These are phyloP conservation scores for Pythium rishiriense DNA, from an alignment of 352 stramenopile genomes.

Conservation along the genomic window DNA sequence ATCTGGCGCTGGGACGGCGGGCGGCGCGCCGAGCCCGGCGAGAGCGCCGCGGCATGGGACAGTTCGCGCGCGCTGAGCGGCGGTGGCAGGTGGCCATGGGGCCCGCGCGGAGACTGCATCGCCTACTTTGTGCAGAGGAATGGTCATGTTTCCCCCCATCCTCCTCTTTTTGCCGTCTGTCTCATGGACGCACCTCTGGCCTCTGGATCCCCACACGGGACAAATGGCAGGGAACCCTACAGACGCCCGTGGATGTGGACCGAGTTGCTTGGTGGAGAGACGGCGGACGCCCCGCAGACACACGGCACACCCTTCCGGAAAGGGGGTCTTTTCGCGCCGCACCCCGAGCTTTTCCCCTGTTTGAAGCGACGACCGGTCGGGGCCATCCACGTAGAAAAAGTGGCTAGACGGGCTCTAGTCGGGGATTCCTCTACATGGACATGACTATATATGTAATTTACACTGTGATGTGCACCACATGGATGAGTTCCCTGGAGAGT, in stretches of 20 bases:
- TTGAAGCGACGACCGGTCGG: slow-evolving; percentile 16
- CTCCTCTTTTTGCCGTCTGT: no score
- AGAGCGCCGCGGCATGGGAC: neutral
- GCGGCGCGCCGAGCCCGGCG: neutral
- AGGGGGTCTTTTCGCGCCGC: slow-evolving; percentile 20
- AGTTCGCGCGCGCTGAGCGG: slow-evolving; percentile 24
- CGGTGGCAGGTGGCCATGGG: neutral
- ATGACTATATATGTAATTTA: slow-evolving; percentile 5
- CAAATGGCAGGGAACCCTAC: no score
- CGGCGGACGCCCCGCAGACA: no score
- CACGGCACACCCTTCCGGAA: no score
- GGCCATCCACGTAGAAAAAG: slow-evolving; percentile 10
- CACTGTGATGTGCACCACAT: slow-evolving; percentile 4
- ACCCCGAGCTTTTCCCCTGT: slow-evolving; percentile 10
- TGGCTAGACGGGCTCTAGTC: neutral
- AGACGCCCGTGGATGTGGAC: no score
- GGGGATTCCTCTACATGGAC: neutral
- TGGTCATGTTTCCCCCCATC: no score
- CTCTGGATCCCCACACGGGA: no score
- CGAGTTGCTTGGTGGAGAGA: no score
- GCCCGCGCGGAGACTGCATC: slow-evolving; percentile 4
- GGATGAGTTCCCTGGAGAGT: slow-evolving; percentile 20
- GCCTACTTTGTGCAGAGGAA: no score
- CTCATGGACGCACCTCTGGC: no score
- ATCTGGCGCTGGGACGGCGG: slow-evolving; percentile 32